phyloP scores from a whole-genome alignment of 768 basidiomycete species.

The Dacryopinax spathularia region DNA sequence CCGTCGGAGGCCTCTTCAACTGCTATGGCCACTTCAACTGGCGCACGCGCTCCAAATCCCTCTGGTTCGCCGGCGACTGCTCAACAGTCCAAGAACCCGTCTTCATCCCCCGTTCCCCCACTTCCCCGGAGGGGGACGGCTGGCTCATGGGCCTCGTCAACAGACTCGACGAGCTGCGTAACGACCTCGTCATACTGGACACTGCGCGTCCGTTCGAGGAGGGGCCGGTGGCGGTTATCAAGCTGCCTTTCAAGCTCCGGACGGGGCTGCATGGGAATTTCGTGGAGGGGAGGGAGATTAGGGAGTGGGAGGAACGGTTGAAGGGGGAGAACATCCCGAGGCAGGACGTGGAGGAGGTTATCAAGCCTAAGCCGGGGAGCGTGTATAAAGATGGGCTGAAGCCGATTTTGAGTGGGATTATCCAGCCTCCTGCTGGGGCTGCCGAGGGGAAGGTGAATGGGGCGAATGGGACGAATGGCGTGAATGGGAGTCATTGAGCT shows the following conservation, averaged over 20 bases:
- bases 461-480: not conserved
- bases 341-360: not conserved
- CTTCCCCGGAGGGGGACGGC: constrained; percentile 9
- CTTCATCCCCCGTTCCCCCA: constrained; percentile 6
- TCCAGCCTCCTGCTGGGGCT: not conserved
- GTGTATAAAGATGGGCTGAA: not conserved
- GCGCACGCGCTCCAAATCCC: not conserved
- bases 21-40: constrained; percentile 2
- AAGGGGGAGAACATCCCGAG: not conserved
- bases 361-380: not conserved
- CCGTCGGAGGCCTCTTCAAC: not conserved
- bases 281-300: not conserved
- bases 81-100: constrained; percentile 6
- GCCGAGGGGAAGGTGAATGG: too few species aligned
- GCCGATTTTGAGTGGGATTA: not conserved
- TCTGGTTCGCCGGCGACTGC: constrained; percentile 1
- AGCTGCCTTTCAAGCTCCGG: constrained; percentile 1
- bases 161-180: not conserved
- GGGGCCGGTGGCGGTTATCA: not conserved
- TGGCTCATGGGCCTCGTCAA: constrained; percentile 7
- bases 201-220: not conserved
- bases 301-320: not conserved
- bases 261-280: not conserved
- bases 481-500: not conserved
- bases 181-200: not conserved